phyloP scores from a whole-genome alignment of 2,329 filamentous ascomycete genomes.

The Colletotrichum liriopes region DNA sequence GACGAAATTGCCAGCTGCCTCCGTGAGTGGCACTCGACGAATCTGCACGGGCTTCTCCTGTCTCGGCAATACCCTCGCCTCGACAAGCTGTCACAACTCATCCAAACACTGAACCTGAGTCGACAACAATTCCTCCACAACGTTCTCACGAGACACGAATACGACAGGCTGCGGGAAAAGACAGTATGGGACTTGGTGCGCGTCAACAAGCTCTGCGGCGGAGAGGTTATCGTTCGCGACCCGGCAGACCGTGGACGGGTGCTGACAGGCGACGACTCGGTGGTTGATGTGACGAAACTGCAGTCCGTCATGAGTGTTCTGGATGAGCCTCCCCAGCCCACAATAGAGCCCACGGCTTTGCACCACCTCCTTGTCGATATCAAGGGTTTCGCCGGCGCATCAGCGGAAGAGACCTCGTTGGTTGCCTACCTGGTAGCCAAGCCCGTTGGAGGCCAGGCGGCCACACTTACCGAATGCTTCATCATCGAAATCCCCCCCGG shows the following conservation, averaged over 20 bases:
- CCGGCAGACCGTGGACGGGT: conserved; percentile 87
- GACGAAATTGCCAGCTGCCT: conserved; percentile 98
- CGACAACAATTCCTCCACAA: conserved; percentile 94
- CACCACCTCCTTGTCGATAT: conserved; percentile 90
- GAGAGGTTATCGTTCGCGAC: conserved; percentile 95
- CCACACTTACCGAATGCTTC: conserved; percentile 86
- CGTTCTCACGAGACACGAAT: conserved; percentile 90
- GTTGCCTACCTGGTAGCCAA: conserved; percentile 85
- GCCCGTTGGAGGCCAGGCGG: conserved; percentile 72
- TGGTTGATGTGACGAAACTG: conserved; percentile 89
- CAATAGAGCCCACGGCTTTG: conserved; percentile 78
- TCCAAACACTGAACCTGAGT: conserved; percentile 86
- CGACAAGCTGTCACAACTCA: conserved; percentile 85
- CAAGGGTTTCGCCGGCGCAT: conserved; percentile 83
- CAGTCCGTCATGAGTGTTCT: conserved; percentile 97
- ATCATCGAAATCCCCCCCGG: conserved; percentile 83
- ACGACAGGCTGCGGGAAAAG: conserved; percentile 84
- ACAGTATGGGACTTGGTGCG: conserved; percentile 96
- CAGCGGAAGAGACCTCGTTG: conserved; percentile 82
- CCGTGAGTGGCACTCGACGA: conserved; percentile 98
- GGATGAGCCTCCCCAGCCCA: conserved; percentile 81
- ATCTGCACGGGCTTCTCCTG: conserved; percentile 92
- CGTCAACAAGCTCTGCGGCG: conserved; percentile 94
- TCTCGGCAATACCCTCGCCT: conserved; percentile 85
- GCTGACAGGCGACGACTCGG: conserved; percentile 92